Conservation (phyloP, 2,329 filamentous ascomycete genomes). For the Pezicula neosporulosa region DNA sequence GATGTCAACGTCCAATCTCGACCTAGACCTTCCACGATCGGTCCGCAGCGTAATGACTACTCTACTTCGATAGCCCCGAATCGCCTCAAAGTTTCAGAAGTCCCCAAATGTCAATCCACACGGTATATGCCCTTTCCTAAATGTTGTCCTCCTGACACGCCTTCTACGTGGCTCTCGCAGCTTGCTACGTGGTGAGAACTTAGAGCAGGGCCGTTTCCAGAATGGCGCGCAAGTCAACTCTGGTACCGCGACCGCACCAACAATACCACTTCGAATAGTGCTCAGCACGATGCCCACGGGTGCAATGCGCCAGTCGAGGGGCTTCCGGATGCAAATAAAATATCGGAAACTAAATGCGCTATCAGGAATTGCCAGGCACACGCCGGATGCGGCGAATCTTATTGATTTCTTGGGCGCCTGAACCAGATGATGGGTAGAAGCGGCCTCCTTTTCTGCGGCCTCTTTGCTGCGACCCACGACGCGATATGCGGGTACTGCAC, state of each 20-base stretch:
- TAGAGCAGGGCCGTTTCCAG: neutral
- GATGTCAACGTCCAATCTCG: neutral
- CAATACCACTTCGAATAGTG: neutral
- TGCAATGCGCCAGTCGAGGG: neutral
- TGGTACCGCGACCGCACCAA: constrained; percentile 1
- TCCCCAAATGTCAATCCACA: neutral
- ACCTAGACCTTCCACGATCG: too few species aligned
- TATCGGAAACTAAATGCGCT: neutral
- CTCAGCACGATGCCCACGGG: neutral
- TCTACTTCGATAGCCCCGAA: too few species aligned
- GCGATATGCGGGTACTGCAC: constrained; percentile 20
- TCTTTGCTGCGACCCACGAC: constrained; percentile 18
- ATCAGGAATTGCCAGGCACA: neutral
- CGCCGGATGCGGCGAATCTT: constrained; percentile 8
- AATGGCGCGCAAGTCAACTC: neutral
- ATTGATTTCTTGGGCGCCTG: constrained; percentile 8
- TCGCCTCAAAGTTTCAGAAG: neutral
- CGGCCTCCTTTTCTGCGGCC: constrained; percentile 11
- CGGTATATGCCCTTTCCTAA: neutral
- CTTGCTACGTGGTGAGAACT: neutral
- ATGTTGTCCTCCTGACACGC: constrained; percentile 1
- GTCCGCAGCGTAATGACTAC: too few species aligned
- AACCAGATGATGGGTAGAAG: constrained; percentile 4
- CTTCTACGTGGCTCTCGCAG: neutral
- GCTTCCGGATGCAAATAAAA: neutral